Percentiles rank a stretch among this genome's conserved stretches.
Evolutionary conservation across 768 basidiomycete species (phyloP).

Genomic region (Cystofilobasidium bisporidii): DNA sequence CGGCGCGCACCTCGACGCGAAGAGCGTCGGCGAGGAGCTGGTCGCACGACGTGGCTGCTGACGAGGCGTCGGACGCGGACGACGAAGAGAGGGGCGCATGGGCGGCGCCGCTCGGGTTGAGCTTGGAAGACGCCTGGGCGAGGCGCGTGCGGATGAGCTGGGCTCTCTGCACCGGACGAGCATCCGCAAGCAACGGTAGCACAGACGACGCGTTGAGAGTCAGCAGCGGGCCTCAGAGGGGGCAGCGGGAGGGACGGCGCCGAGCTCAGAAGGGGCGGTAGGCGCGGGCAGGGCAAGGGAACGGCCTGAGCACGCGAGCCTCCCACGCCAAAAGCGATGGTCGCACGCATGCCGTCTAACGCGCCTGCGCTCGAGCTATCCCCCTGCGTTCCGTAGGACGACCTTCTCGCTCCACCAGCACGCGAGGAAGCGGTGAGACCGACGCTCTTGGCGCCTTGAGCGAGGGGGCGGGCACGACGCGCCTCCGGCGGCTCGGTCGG

Average conservation of each 20-base stretch:
- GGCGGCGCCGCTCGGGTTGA: background rate
- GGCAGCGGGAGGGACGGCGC: background rate
- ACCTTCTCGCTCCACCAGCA: no score
- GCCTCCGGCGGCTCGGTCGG: no score
- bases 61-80: background rate
- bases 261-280: no score
- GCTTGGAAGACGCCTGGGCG: background rate
- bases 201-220: background rate
- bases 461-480: no score
- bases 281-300: no score
- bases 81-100: background rate
- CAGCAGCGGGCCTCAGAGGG: background rate
- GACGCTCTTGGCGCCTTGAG: no score
- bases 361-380: no score
- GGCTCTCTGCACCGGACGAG: background rate
- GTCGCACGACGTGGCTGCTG: background rate
- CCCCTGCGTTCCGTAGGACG: no score
- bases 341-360: no score
- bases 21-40: background rate
- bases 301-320: no score
- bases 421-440: no score
- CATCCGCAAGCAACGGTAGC: background rate
- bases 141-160: constrained; percentile 17
- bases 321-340: no score
- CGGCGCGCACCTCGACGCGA: background rate